These are phyloP conservation scores for Myriosclerotinia scirpicola DNA, from an alignment of 2,329 filamentous ascomycete species.

Conservation along the genomic window DNA sequence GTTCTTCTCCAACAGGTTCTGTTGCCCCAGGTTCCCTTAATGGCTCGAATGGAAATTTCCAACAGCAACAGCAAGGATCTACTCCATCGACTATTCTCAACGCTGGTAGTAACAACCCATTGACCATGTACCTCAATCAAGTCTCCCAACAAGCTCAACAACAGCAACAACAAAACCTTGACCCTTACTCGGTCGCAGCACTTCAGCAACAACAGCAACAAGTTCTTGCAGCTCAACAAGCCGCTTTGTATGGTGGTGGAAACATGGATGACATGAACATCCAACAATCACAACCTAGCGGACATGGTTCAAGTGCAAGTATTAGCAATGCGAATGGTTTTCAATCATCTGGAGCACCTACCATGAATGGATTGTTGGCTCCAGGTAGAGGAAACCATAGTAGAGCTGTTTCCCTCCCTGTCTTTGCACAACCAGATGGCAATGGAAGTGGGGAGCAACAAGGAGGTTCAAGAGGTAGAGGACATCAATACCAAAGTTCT, in stretches of 20 bases:
- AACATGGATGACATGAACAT: conserved; percentile 59
- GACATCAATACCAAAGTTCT: conserved; percentile 66
- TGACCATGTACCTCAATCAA: conserved; percentile 91
- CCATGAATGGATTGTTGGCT: conserved; percentile 74
- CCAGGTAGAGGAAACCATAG: conserved; percentile 64
- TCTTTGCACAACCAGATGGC: conserved; percentile 57
- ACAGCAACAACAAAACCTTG: conserved; percentile 52
- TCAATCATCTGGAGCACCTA: conserved; percentile 53
- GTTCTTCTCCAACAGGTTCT: conserved; percentile 40
- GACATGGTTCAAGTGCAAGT: conserved; percentile 60
- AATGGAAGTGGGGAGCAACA: conserved; percentile 44
- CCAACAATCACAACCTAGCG: conserved; percentile 60
- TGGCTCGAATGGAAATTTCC: conserved; percentile 40
- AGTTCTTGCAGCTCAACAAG: conserved; percentile 72
- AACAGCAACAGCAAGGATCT: conserved; percentile 41
- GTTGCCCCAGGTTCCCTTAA: conserved; percentile 52
- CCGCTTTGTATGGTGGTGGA: conserved; percentile 73
- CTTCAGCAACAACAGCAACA: conserved; percentile 67
- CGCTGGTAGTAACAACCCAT: conserved; percentile 75
- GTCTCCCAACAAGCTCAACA: conserved; percentile 73
- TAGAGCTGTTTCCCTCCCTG: conserved; percentile 82
- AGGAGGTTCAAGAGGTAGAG: conserved; percentile 46
- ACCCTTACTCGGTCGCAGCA: conserved; percentile 45
- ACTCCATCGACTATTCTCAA: conserved; percentile 76
- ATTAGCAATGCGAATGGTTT: conserved; percentile 60